Percentiles rank a stretch among this genome's conserved stretches.
These are phyloP conservation scores for Colletotrichum caudatum DNA, from an alignment of 2,329 filamentous ascomycete species.

Conservation along the genomic window DNA sequence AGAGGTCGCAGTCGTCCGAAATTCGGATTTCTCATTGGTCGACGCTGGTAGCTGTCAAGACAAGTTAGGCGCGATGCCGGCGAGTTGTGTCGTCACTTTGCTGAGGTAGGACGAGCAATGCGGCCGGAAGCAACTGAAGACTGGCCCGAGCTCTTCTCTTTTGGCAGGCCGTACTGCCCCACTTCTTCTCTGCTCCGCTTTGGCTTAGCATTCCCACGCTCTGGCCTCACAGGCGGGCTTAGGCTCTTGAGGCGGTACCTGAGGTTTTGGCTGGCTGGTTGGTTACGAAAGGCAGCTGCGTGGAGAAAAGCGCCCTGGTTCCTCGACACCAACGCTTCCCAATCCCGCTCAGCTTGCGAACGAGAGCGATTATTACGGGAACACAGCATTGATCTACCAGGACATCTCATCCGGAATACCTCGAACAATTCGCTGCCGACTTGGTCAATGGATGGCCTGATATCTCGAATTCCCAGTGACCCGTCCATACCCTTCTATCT, in stretches of 20 bases:
- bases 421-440: background rate
- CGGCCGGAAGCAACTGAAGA: slow-evolving; percentile 10
- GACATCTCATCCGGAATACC: background rate
- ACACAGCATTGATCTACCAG: slow-evolving; percentile 7
- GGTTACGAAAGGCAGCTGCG: slow-evolving; percentile 37
- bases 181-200: slow-evolving; percentile 8
- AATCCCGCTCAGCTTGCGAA: slow-evolving; percentile 19
- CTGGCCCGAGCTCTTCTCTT: slow-evolving; percentile 26
- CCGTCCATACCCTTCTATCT: slow-evolving; percentile 14
- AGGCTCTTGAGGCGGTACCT: slow-evolving; percentile 24
- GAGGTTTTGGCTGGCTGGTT: slow-evolving; percentile 29
- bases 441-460: slow-evolving; percentile 39
- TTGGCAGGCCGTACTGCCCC: background rate
- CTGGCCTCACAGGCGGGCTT: slow-evolving; percentile 20
- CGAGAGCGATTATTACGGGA: slow-evolving; percentile 11
- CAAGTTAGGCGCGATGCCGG: slow-evolving; percentile 29
- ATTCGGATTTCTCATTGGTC: slow-evolving; percentile 29
- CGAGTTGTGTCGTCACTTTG: slow-evolving; percentile 36
- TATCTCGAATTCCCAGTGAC: slow-evolving; percentile 28
- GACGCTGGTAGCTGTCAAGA: slow-evolving; percentile 24
- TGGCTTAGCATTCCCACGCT: slow-evolving; percentile 21
- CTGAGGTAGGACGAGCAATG: background rate
- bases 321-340: slow-evolving; percentile 34
- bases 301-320: slow-evolving; percentile 37
- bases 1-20: background rate